These are phyloP conservation scores for Prunella vulgaris DNA, from an alignment of 257 asterid species.

Conservation along the genomic window DNA sequence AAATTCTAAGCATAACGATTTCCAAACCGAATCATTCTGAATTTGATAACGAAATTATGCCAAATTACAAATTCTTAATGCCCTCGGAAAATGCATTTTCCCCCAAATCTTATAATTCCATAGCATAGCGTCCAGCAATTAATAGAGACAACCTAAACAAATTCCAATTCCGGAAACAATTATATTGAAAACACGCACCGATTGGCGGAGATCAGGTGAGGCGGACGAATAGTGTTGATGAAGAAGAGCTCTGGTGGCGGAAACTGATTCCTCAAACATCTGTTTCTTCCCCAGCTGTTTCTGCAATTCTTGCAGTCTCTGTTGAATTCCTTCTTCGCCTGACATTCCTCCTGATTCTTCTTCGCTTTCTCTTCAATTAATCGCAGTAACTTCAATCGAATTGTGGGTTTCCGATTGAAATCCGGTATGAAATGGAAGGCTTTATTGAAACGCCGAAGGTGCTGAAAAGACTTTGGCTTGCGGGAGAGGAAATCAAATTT, in stretches of 20 bases:
- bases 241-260: conserved; percentile 65
- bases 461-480: conserved; percentile 27
- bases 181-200: conserved; percentile 33
- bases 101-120: not conserved
- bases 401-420: not conserved
- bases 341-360: conserved; percentile 29
- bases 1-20: not conserved
- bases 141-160: not conserved
- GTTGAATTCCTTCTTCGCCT: conserved; percentile 46
- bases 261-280: conserved; percentile 73
- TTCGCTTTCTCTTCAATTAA: not conserved
- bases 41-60: not conserved
- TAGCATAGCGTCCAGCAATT: not conserved
- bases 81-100: not conserved
- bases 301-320: conserved; percentile 65
- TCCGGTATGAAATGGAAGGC: not conserved
- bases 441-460: not conserved
- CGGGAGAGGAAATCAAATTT: conserved; percentile 36
- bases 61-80: not conserved
- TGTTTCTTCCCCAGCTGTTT: conserved; percentile 72
- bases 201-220: conserved; percentile 59
- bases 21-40: not conserved
- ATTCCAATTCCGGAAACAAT: not conserved
- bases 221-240: conserved; percentile 63
- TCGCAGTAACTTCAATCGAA: not conserved